These are phyloP conservation scores for Cephalotrichum gorgonifer DNA, from an alignment of 2,329 filamentous ascomycete genomes.

Conservation along the genomic window DNA sequence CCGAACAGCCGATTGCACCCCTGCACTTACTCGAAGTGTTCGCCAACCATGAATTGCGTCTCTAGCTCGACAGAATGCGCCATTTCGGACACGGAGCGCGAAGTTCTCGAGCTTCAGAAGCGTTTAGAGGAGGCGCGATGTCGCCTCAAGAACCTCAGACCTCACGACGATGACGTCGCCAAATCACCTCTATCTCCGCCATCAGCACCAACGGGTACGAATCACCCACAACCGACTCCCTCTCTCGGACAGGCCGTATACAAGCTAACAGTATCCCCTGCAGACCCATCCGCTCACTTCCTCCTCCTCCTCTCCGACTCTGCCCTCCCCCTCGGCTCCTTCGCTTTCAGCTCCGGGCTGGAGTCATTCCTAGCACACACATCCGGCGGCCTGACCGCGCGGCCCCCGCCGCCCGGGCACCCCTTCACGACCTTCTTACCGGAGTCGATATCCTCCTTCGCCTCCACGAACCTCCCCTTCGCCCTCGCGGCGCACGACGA, in stretches of 20 bases:
- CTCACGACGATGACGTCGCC: not conserved
- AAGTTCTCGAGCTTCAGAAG: not conserved
- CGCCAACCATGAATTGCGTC: not conserved
- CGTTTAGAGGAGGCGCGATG: not conserved
- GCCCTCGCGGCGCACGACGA: conserved; percentile 55
- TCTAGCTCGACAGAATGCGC: not conserved
- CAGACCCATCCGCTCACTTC: conserved; percentile 43
- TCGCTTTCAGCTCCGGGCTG: conserved; percentile 74
- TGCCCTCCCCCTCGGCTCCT: conserved; percentile 72
- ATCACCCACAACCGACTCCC: not conserved
- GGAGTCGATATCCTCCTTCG: conserved; percentile 60
- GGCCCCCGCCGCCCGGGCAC: conserved; percentile 24
- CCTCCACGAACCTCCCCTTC: conserved; percentile 65
- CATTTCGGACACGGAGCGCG: not conserved
- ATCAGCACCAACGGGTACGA: not conserved
- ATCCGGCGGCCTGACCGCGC: conserved; percentile 24
- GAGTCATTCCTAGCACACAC: conserved; percentile 73
- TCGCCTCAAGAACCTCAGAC: not conserved
- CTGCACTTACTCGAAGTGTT: no score
- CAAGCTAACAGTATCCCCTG: not conserved
- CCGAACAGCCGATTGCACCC: no score
- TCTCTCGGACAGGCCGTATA: not conserved
- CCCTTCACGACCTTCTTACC: conserved; percentile 46
- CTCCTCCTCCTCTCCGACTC: conserved; percentile 73
- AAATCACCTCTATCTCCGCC: not conserved